These are phyloP conservation scores for Solanum appendiculatum DNA, from an alignment of 257 asterid species.

Conservation along the genomic window DNA sequence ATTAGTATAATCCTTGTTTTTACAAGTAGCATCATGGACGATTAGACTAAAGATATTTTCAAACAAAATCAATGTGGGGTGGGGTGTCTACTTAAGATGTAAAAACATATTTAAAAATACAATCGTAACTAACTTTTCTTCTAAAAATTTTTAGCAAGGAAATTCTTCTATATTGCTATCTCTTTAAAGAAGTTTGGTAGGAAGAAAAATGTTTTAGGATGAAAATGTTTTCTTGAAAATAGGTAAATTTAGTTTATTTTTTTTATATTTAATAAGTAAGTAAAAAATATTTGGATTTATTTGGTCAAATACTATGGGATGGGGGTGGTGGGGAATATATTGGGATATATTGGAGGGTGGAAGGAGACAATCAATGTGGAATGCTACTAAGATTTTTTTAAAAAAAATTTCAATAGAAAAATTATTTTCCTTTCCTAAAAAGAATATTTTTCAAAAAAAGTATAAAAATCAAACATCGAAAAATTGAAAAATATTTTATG, in stretches of 20 bases:
- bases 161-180: not conserved
- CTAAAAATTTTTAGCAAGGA: not conserved
- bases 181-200: not conserved
- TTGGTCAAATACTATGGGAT: not conserved
- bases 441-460: too few species aligned
- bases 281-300: not conserved
- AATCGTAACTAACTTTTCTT: not conserved
- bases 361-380: too few species aligned
- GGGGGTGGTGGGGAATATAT: not conserved
- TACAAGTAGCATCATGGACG: not conserved
- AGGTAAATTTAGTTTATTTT: rapidly evolving
- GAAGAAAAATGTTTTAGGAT: too few species aligned
- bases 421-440: too few species aligned
- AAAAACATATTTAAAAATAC: not conserved
- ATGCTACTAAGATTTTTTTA: too few species aligned
- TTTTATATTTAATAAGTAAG: not conserved
- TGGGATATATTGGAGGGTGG: too few species aligned
- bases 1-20: not conserved
- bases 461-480: too few species aligned
- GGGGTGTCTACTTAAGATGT: not conserved
- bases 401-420: too few species aligned
- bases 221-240: not conserved
- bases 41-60: not conserved
- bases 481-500: not conserved
- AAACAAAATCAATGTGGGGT: not conserved